These are phyloP conservation scores for Chloris gayana DNA, from an alignment of 176 grass and related monocot species.

Conservation along the genomic window DNA sequence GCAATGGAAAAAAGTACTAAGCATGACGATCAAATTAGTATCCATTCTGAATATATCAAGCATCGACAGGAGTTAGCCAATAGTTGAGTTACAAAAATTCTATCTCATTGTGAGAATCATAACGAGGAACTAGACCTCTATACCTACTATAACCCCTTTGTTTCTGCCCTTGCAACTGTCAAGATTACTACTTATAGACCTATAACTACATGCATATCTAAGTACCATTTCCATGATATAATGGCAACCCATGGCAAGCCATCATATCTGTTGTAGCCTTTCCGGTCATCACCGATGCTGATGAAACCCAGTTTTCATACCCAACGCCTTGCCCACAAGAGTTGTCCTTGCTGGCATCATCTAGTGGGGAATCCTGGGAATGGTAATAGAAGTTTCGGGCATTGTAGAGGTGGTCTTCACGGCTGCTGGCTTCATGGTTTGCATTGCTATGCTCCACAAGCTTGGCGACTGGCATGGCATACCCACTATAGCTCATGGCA, in stretches of 20 bases:
- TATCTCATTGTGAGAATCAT: too few species aligned
- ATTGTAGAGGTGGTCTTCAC: constrained; percentile 34
- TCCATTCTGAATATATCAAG: too few species aligned
- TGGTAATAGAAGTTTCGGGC: constrained; percentile 32
- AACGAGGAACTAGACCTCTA: too few species aligned
- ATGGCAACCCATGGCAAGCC: constrained; percentile 60
- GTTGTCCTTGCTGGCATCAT: constrained; percentile 13
- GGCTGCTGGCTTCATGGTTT: constrained; percentile 28
- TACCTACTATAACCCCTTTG: not conserved
- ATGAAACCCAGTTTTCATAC: constrained; percentile 42
- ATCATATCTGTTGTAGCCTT: constrained; percentile 46
- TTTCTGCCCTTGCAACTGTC: not conserved
- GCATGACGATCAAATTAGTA: too few species aligned
- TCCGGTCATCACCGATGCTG: not conserved
- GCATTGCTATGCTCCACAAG: constrained; percentile 40
- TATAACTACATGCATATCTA: not conserved
- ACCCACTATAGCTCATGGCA: not conserved
- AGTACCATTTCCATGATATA: constrained; percentile 66
- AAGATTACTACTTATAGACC: not conserved
- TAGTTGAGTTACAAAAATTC: too few species aligned
- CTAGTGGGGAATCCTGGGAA: constrained; percentile 17
- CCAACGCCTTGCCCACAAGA: constrained; percentile 35
- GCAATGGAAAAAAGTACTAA: too few species aligned
- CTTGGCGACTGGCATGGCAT: constrained; percentile 46
- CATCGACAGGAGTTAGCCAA: too few species aligned